Evolutionary conservation across 805 yeast species (phyloP).

Genomic region (Cyberlindnera xishuangbannaensis): DNA sequence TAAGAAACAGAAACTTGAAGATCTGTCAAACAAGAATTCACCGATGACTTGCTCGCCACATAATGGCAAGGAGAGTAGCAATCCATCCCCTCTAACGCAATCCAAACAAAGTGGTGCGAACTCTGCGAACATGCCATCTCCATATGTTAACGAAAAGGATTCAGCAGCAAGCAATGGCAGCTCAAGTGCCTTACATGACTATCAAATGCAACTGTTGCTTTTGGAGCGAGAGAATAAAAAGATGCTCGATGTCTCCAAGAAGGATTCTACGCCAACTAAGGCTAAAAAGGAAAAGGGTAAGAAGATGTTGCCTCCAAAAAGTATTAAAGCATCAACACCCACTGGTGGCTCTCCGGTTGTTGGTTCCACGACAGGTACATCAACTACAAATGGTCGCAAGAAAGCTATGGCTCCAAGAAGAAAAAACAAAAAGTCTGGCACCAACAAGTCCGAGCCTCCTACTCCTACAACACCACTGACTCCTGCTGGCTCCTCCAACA

Average conservation of each 20-base stretch:
- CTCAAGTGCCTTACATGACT: conserved; percentile 60
- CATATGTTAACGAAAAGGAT: conserved; percentile 12
- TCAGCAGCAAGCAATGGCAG: conserved; percentile 11
- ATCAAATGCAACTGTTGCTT: conserved; percentile 71
- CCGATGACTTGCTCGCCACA: conserved; percentile 11
- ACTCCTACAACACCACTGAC: conserved; percentile 38
- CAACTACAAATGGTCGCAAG: conserved; percentile 19
- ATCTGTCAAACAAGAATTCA: conserved; percentile 8
- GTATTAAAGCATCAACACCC: conserved; percentile 17
- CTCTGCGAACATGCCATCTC: conserved; percentile 25
- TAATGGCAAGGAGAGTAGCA: conserved; percentile 7
- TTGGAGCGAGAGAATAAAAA: conserved; percentile 73
- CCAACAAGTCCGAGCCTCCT: conserved; percentile 33
- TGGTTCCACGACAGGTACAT: conserved; percentile 12
- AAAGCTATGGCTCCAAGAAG: conserved; percentile 18
- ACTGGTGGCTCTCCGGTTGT: conserved; percentile 26
- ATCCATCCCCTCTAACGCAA: conserved; percentile 12
- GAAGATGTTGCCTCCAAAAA: conserved; percentile 25
- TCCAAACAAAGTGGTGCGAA: conserved; percentile 7
- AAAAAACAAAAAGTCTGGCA: conserved; percentile 17
- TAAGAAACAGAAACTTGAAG: conserved; percentile 20
- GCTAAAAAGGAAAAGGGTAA: conserved; percentile 5
- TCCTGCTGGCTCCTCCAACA: conserved; percentile 16
- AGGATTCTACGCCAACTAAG: conserved; percentile 13
- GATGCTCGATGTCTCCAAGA: conserved; percentile 49